phyloP scores from a whole-genome alignment of 2,329 filamentous ascomycete species.

The Berkeleyomyces rouxiae region DNA sequence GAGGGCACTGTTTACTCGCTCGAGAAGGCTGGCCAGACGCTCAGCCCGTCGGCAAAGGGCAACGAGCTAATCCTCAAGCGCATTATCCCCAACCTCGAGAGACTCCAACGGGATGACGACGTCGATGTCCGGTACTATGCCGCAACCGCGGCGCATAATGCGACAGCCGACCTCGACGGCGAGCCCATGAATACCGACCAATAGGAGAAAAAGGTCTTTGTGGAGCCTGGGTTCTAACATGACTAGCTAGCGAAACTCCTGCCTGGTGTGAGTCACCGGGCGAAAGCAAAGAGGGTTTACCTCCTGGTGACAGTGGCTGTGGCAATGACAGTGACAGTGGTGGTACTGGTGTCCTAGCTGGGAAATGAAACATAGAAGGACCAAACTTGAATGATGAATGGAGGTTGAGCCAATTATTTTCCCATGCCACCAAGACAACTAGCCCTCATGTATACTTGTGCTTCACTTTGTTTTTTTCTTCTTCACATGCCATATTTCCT shows the following conservation, averaged over 20 bases:
- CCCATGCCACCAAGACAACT: background rate
- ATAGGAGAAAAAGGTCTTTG: conserved; percentile 27
- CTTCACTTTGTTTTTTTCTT: background rate
- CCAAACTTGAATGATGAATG: conserved; percentile 2
- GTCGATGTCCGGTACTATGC: conserved; percentile 98
- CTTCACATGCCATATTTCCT: background rate
- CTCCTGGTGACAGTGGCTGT: background rate
- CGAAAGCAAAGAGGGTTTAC: conserved; percentile 20
- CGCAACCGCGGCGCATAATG: conserved; percentile 60
- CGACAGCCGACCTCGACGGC: conserved; percentile 27
- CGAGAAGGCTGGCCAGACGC: conserved; percentile 56
- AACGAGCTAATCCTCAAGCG: conserved; percentile 71
- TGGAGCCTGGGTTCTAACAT: background rate
- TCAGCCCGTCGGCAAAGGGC: conserved; percentile 50
- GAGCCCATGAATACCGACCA: conserved; percentile 51
- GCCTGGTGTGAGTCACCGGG: background rate
- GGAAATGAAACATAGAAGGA: conserved; percentile 1
- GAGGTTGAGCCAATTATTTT: background rate
- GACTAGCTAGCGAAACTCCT: background rate
- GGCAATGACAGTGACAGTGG: background rate
- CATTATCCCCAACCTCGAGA: conserved; percentile 78
- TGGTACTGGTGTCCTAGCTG: background rate
- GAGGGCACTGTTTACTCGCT: conserved; percentile 72
- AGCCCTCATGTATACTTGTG: background rate
- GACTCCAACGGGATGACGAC: conserved; percentile 92